Conservation (phyloP, 176 grass and related monocot species). For the Miscanthus lutarioriparius region DNA sequence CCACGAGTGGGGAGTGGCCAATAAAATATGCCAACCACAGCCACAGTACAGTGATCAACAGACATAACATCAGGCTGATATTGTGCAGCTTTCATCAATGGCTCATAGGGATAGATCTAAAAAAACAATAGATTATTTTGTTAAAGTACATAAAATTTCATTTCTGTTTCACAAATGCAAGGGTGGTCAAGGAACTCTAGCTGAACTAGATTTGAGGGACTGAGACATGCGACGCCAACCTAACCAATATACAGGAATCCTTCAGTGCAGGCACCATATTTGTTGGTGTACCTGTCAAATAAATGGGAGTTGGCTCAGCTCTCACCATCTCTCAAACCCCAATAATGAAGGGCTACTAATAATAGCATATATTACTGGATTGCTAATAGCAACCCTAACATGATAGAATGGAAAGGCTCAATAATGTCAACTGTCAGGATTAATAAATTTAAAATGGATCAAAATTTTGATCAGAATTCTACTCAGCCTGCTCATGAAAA, state of each 20-base stretch:
- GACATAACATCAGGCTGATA: conserved; percentile 29
- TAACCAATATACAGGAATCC: conserved; percentile 21
- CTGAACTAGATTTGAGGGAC: not conserved
- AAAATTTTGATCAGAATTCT: conserved; percentile 4
- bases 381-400: conserved; percentile 5
- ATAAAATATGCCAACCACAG: conserved; percentile 33
- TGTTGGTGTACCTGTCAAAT: conserved; percentile 40
- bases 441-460: conserved; percentile 18
- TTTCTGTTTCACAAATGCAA: conserved; percentile 18
- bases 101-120: conserved; percentile 20
- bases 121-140: conserved; percentile 28
- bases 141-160: not conserved
- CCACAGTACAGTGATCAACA: conserved; percentile 41
- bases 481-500: not conserved
- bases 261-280: conserved; percentile 25
- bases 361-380: conserved; percentile 32
- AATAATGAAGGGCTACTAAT: conserved; percentile 34
- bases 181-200: not conserved
- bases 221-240: conserved; percentile 13
- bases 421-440: conserved; percentile 13
- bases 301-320: conserved; percentile 45
- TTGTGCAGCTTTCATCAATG: conserved; percentile 15
- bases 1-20: conserved; percentile 26
- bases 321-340: conserved; percentile 38
- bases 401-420: conserved; percentile 15